Evolutionary conservation across 192 early-diverging fungal genomes (phyloP), one percentile per base, ranked within the genome.

Genomic region (Phycomyces blakesleeanus): DNA sequence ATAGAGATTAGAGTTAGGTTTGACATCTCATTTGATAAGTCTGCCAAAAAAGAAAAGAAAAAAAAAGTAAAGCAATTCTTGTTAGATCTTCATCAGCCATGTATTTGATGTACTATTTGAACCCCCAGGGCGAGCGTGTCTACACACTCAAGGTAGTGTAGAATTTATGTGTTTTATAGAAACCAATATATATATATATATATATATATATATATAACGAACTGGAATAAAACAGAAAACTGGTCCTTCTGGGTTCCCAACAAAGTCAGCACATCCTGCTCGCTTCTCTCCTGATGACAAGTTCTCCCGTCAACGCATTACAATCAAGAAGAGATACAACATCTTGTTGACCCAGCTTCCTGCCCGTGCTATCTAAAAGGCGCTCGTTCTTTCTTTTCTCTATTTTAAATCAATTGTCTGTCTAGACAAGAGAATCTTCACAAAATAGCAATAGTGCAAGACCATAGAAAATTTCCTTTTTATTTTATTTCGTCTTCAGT

Each of bases 251-350:
- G 93, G 94, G 50, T 76, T 82, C 59, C 78, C 89, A 64, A 98
- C 96, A 56, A 92, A 92, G 73, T 93, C 93, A 12, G 96, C 96
- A 24, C 96, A 98, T 73, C 96, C 96, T 38, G 95, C 96, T 24
- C 92, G 94, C 55, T 98, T 98, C 81, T 98, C 96, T n/a, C 96
- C 96, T 56, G 94, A 98, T 76, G 96, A 98, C 88, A 95, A 96
- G 81, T 98, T 86, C 82, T 96, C 93, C 52, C 89, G 93, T 68
- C 93, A 98, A 74, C 87, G 96, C 59, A 93, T 98, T 18, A 94
- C 91, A 21, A 81, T 98, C 68, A 98, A 98, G 87, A 91, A 88
- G 60, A 86, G 94, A 52, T 96, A 92, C 73, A 90, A 91, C 21
- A 69, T 96, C 38, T 81, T 97, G 49, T 87, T 84, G 25, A 86